Evolutionary conservation across 805 yeast species (phyloP), one percentile per base, ranked within the genome.

Genomic region (Candida chauliodis): DNA sequence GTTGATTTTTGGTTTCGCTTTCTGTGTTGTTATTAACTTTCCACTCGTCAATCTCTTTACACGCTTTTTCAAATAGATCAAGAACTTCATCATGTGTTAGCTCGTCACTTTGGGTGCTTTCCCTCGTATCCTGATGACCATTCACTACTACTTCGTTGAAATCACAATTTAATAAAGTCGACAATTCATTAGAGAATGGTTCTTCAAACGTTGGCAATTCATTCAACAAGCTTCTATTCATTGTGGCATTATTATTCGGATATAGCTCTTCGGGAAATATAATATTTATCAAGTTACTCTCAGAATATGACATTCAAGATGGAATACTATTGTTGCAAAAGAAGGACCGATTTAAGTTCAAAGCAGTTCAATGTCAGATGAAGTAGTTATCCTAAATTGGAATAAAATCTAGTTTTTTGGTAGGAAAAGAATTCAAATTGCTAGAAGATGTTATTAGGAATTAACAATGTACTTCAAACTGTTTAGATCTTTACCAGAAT

Each of bases 11-110:
- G n/a, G n/a, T n/a, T n/a, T n/a, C n/a, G 5, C 14, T 27, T 27
- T 17, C 7, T 7, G 30, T 27, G 14, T 27, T 27, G 10, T 27
- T 14, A 27, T 27, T 27, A 9, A 23, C 13, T 26, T 36, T 37
- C 44, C 44, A 41, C 2, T 34, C 35, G 26, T 37, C 41, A 20
- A 41, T 35, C 25, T 41, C 44, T 15, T 41, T 25, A 29, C 44
- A 41, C 10, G 44, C 30, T 14, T 27, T 27, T 37, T 41, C 44
- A 23, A 41, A 34, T 10, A 41, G 11, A 19, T 33, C 30, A 11
- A 36, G 18, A 7, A 30, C 39, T 28, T 36, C 39, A 4, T 34
- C 37, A 18, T 30, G 34, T 14, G 17, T 20, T 9, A 36, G 20
- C n/a, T 36, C 34, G 10, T 13, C 8, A 8, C 7, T 14, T 14